Evolutionary conservation across 179 eudicot species (phyloP), one percentile per base, ranked within the genome.

Genomic region (Actinidia arguta): DNA sequence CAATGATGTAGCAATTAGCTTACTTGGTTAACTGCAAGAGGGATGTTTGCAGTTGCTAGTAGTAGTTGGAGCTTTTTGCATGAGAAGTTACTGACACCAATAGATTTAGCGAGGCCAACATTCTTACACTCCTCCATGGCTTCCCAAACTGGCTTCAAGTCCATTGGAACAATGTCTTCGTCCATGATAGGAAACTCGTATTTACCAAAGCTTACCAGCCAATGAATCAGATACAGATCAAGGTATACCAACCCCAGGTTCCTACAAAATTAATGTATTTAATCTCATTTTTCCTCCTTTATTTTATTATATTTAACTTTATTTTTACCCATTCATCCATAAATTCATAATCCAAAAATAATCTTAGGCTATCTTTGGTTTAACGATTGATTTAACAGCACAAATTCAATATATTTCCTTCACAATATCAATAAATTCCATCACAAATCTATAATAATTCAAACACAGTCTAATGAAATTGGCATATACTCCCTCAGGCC

Each of bases 11-110:
- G n/a, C n/a, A n/a, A n/a, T n/a, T n/a, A n/a, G n/a, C 73, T 39
- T 2, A 90, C 94, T 85, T 93, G 97, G 77, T 93, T 93, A 39
- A 92, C 94, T 27, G 94, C 90, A 12, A 94, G 97, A 8, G 88
- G 92, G 51, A 92, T 84, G 69, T 89, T 85, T 48, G 97, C 94
- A 31, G 80, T 44, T 10, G 86, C 70, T 39, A 92, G 81, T 24
- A 92, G 80, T 46, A 85, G 58, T 13, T 79, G 50, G 10, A 93
- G 85, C 79, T 89, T 93, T 75, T 86, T 84, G 72, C 81, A 79
- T n/a, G 92, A 83, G 84, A 91, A 91, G 51, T 91, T 91, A 86
- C 93, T 88, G 22, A 91, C 92, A 17, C 93, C 93, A 61, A 91
- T 89, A 0, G 85, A 78, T 71, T 85, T 91, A 3, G 88, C 27